These are phyloP conservation scores for Austroboletus novae-zelandiae DNA, from an alignment of 1,284 basidiomycete species.

Conservation along the genomic window DNA sequence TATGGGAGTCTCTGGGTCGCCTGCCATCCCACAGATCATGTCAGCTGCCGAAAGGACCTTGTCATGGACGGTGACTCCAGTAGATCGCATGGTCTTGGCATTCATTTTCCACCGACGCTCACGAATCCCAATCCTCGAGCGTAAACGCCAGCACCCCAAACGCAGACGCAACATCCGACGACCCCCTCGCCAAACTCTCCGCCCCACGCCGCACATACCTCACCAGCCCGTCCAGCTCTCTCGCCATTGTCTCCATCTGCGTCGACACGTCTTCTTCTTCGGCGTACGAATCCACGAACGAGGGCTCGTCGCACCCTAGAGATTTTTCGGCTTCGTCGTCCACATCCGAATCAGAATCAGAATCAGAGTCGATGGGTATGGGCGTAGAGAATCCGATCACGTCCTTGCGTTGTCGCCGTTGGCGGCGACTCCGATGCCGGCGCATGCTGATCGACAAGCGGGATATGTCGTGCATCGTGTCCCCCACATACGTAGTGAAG, in stretches of 20 bases:
- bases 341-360: constrained; percentile 44
- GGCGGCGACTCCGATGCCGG: constrained; percentile 60
- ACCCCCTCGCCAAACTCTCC: constrained; percentile 58
- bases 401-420: constrained; percentile 49
- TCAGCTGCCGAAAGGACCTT: too few species aligned
- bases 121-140: constrained; percentile 76
- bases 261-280: constrained; percentile 45
- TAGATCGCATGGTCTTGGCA: too few species aligned
- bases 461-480: constrained; percentile 59
- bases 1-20: too few species aligned
- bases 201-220: constrained; percentile 64
- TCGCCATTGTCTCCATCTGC: constrained; percentile 59
- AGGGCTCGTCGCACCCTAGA: constrained; percentile 37
- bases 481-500: constrained; percentile 59
- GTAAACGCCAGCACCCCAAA: constrained; percentile 76
- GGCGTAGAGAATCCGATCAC: constrained; percentile 60
- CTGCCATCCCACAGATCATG: too few species aligned
- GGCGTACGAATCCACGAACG: constrained; percentile 40
- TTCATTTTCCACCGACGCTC: neutral
- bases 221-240: constrained; percentile 68
- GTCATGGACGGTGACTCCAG: too few species aligned
- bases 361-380: constrained; percentile 23
- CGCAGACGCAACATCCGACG: constrained; percentile 52
- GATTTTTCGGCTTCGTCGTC: constrained; percentile 33
- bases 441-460: constrained; percentile 52